A percentile compares a stretch with the other conserved stretches of the same genome.
Conservation (phyloP, 2,329 filamentous ascomycete genomes). For the Colletotrichum sp. region DNA sequence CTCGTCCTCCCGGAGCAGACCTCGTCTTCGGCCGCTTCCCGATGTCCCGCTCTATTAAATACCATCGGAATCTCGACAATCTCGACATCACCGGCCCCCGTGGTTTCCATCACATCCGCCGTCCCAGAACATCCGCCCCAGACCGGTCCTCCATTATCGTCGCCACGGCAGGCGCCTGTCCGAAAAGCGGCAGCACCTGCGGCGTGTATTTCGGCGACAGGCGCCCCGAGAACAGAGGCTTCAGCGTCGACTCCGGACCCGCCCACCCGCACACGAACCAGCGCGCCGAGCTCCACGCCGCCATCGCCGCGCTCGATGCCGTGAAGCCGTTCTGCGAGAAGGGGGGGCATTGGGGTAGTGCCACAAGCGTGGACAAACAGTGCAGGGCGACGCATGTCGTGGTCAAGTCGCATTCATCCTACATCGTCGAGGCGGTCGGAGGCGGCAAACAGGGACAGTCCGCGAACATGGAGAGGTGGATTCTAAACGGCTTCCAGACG, state of each 20-base stretch:
- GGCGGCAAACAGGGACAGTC: not conserved
- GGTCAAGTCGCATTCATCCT: not conserved
- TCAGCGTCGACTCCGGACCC: accelerated
- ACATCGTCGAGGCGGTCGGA: not conserved
- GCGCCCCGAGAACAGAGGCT: not conserved
- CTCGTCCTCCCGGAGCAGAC: not conserved
- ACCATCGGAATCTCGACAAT: not conserved
- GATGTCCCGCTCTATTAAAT: not conserved
- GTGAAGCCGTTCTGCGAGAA: not conserved
- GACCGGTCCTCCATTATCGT: not conserved
- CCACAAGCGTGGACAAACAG: not conserved
- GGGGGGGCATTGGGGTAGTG: not conserved
- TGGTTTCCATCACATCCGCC: not conserved
- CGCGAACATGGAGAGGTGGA: not conserved
- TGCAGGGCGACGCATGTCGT: not conserved
- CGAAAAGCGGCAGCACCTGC: not conserved
- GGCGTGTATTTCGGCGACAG: not conserved
- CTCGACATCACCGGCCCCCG: not conserved
- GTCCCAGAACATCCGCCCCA: not conserved
- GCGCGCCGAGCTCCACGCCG: not conserved
- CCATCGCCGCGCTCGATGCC: not conserved
- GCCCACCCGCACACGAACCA: accelerated
- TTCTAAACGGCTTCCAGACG: accelerated
- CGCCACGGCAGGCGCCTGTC: not conserved
- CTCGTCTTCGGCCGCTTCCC: not conserved